A percentile compares a stretch with the other conserved stretches of the same genome.
Conservation (phyloP, 352 stramenopile species). For the Globisporangium orthogonon region DNA sequence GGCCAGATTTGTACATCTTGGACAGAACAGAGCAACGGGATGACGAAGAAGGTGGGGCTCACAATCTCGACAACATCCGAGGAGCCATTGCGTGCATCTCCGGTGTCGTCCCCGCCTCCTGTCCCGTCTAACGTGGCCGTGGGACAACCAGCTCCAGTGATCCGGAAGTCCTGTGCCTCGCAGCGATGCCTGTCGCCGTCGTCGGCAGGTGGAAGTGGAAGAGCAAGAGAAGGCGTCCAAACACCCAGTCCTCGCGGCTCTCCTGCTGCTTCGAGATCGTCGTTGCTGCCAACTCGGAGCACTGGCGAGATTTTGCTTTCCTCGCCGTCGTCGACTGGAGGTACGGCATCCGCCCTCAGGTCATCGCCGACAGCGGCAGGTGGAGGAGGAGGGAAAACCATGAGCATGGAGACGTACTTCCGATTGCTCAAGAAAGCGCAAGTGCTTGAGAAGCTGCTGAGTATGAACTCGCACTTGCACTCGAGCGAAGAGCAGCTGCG, state of each 20-base stretch:
- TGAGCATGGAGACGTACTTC: slow-evolving; percentile 56
- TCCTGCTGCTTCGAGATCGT: too few species aligned
- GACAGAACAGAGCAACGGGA: too few species aligned
- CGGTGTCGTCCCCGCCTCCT: too few species aligned
- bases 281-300: too few species aligned
- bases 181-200: slow-evolving; percentile 22
- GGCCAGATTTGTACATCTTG: too few species aligned
- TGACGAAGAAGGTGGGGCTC: background rate
- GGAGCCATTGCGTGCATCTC: too few species aligned
- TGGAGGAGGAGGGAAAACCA: slow-evolving; percentile 6
- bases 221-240: background rate
- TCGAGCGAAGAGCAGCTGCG: slow-evolving; percentile 37
- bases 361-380: background rate
- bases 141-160: background rate
- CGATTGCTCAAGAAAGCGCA: slow-evolving; percentile 63
- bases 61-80: slow-evolving; percentile 3
- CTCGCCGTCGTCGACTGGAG: too few species aligned
- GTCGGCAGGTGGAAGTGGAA: background rate
- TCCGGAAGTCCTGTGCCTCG: slow-evolving; percentile 25
- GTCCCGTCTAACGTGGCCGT: too few species aligned
- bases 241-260: background rate
- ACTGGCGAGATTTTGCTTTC: too few species aligned
- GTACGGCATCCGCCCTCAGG: too few species aligned
- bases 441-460: slow-evolving; percentile 47
- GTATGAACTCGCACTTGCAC: slow-evolving; percentile 30